Evolutionary conservation across 176 grass and related monocot species (phyloP), one percentile per base, ranked within the genome.

Genomic region (Oropetium thomaeum): DNA sequence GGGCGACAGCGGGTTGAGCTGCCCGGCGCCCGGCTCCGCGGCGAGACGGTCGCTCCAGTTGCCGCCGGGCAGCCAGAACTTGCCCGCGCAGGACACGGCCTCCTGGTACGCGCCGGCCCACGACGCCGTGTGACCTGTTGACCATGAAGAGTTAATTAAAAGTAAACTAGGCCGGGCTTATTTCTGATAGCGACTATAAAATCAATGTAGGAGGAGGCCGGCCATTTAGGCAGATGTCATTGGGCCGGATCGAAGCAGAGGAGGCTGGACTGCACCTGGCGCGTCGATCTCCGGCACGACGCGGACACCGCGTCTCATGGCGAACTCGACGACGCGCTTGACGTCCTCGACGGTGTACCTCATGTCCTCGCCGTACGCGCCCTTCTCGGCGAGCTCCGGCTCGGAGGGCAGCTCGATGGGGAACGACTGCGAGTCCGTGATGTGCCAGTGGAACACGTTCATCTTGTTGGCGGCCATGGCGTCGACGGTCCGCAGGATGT

Each of bases 401-500:
- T 86, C 84, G 27, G 96, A 92, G 27, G 91, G 89, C 0, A 99
- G 82, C 45, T 84, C 80, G 82, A 99, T 71, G 51, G 96, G 89
- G 80, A 99, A 99, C 22, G 96, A 94, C 61, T 99, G 91, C 2
- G 96, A 92, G 67, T 99, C 96, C 5, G 91, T 90, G 87, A 99
- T 89, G 82, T 99, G 96, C 96, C 96, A 99, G 70, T 99, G 96
- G 81, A 99, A 90, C 43, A 99, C 89, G 74, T 99, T 99, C 82
- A 95, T 88, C 91, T 95, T 95, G 82, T 99, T 99, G 70, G 84
- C 77, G 49, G 79, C 86, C 91, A 98, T 98, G 81, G 89, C 84
- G 35, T 92, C 87, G 33, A 98, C 81, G 13, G 91, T 98, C 31
- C 96, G 70, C 29, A 95, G 79, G 84, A 98, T 89, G 72, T 93